phyloP scores from a whole-genome alignment of 352 stramenopile genomes.

The Phytopythium boreale region DNA sequence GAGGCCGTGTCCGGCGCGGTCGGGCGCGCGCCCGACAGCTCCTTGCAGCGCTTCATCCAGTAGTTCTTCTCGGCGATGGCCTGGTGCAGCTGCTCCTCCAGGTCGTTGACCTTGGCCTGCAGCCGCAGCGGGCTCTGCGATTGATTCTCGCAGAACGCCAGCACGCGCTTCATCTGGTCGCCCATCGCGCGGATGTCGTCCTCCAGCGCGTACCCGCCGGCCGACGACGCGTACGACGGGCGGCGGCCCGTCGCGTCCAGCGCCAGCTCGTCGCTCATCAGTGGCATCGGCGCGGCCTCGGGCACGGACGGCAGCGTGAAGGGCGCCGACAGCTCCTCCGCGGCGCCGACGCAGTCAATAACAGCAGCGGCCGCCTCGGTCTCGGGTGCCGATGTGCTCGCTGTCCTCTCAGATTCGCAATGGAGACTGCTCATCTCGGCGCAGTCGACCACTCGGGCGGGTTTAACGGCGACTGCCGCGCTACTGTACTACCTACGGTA shows the following conservation, averaged over 20 bases:
- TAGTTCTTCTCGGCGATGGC: conserved; percentile 87
- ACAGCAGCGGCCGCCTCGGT: no score
- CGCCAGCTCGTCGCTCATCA: conserved; percentile 5
- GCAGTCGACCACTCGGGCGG: no score
- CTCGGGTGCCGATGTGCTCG: background rate
- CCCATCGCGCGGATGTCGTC: conserved; percentile 77
- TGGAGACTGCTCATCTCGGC: background rate
- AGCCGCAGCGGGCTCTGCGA: conserved; percentile 67
- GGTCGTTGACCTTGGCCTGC: conserved; percentile 74
- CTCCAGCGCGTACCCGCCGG: conserved; percentile 51
- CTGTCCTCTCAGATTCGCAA: background rate
- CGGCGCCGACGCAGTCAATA: background rate
- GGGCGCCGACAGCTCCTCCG: conserved; percentile 1
- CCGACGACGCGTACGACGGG: conserved; percentile 46
- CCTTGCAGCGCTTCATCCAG: conserved; percentile 86
- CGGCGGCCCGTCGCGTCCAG: conserved; percentile 18
- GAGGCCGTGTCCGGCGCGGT: conserved; percentile 16
- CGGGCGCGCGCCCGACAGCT: conserved; percentile 45
- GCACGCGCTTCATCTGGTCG: conserved; percentile 78
- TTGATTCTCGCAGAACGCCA: conserved; percentile 76
- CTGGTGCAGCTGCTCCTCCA: conserved; percentile 74
- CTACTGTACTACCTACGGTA: no score
- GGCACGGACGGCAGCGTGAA: conserved; percentile 21
- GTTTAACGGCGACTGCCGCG: background rate
- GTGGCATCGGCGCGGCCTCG: conserved; percentile 18